Evolutionary conservation across 2,329 filamentous ascomycete species (phyloP).

Genomic region (Aspergillus ochraceoroseus): DNA sequence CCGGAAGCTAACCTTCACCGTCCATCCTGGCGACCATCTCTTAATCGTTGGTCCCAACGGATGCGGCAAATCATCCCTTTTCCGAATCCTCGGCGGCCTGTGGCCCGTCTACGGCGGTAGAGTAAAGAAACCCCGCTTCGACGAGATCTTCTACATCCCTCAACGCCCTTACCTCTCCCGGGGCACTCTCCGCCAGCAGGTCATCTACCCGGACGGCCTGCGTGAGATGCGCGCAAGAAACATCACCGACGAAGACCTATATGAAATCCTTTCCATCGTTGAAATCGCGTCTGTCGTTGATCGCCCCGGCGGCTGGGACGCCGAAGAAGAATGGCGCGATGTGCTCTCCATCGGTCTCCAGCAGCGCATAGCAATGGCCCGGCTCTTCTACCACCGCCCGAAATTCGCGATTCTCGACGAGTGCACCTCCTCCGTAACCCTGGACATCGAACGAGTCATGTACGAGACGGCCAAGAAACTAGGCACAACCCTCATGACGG

Average conservation of each 20-base stretch:
- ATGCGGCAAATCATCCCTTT: conserved; percentile 92
- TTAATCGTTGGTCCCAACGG: conserved; percentile 95
- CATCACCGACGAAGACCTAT: conserved; percentile 74
- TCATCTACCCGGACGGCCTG: conserved; percentile 89
- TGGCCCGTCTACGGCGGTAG: conserved; percentile 97
- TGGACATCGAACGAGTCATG: conserved; percentile 93
- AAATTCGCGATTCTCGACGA: conserved; percentile 95
- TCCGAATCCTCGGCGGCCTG: conserved; percentile 89
- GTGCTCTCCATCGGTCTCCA: conserved; percentile 88
- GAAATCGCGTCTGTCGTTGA: conserved; percentile 79
- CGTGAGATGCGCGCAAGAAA: conserved; percentile 82
- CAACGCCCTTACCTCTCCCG: conserved; percentile 90
- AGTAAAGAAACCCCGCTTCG: conserved; percentile 84
- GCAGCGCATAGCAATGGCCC: conserved; percentile 93
- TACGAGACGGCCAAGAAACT: conserved; percentile 91
- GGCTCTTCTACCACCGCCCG: conserved; percentile 87
- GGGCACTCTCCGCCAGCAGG: conserved; percentile 89
- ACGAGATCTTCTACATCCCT: conserved; percentile 96
- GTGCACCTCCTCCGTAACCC: conserved; percentile 90
- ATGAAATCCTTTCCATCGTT: conserved; percentile 69
- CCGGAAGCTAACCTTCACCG: conserved; percentile 76
- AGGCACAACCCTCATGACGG: conserved; percentile 94
- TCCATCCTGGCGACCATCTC: conserved; percentile 81
- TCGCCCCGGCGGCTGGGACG: conserved; percentile 79
- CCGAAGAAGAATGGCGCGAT: conserved; percentile 94